Evolutionary conservation across 2,329 filamentous ascomycete species (phyloP).

Genomic region (Stagonosporopsis chrysanthemi): DNA sequence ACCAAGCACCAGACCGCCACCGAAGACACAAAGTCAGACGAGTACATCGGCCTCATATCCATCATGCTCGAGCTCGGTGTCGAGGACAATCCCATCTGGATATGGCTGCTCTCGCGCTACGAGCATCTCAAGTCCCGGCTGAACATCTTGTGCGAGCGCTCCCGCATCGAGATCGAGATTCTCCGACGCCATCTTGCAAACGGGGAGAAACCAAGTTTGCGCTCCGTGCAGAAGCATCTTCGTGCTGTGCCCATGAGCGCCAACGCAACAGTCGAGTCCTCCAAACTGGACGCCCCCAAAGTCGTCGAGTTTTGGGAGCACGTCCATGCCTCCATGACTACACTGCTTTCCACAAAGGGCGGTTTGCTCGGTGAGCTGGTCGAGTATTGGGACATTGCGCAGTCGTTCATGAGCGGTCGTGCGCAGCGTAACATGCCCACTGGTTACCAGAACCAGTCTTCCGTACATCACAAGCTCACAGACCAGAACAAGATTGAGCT

Average conservation of each 20-base stretch:
- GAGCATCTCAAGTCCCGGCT: conserved; percentile 90
- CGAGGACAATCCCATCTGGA: conserved; percentile 94
- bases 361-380: conserved; percentile 88
- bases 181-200: conserved; percentile 80
- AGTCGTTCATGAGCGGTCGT: conserved; percentile 87
- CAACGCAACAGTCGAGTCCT: conserved; percentile 60
- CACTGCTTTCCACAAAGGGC: conserved; percentile 74
- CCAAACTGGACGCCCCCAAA: conserved; percentile 76
- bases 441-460: conserved; percentile 82
- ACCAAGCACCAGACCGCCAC: conserved; percentile 55
- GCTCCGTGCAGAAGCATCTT: conserved; percentile 76
- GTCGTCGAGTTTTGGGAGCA: conserved; percentile 94
- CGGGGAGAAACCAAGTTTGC: conserved; percentile 73
- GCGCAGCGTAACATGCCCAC: conserved; percentile 80
- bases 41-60: conserved; percentile 90
- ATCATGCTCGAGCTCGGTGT: conserved; percentile 92
- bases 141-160: conserved; percentile 78
- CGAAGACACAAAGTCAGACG: conserved; percentile 68
- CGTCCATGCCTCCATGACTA: conserved; percentile 75
- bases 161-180: conserved; percentile 90
- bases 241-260: conserved; percentile 74
- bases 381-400: conserved; percentile 92
- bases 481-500: conserved; percentile 74
- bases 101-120: conserved; percentile 90
- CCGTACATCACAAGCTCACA: conserved; percentile 80